A percentile compares a stretch with the other conserved stretches of the same genome.
Evolutionary conservation across 345 rosid species (phyloP).

Genomic region (Ceriops zippeliana): DNA sequence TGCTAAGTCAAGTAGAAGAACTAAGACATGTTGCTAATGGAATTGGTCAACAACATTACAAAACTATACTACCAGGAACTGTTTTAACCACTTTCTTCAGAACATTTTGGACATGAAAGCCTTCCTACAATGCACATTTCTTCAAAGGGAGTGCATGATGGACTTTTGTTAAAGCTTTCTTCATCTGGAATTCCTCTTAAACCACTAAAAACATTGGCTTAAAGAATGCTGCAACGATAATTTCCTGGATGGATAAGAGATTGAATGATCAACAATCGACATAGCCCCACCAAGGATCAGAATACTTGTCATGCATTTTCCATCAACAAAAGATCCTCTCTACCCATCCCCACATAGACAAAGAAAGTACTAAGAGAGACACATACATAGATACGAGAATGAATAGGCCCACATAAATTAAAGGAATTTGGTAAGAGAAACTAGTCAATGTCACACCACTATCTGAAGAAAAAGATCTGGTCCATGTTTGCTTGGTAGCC

Average conservation of each 20-base stretch:
- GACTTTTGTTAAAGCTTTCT: background rate
- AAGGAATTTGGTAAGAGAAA: background rate
- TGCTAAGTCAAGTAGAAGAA: background rate
- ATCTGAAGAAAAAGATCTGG: conserved; percentile 61
- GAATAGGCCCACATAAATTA: background rate
- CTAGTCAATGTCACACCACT: conserved; percentile 43
- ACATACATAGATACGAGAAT: background rate
- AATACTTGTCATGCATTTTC: background rate
- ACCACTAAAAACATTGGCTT: background rate
- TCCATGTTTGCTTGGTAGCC: conserved; percentile 41
- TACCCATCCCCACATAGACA: background rate
- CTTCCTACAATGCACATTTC: background rate
- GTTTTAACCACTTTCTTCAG: too few relatives aligned
- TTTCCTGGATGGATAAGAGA: background rate
- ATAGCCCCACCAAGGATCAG: background rate
- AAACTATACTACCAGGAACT: too few relatives aligned
- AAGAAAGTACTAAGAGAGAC: background rate
- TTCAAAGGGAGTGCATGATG: too few relatives aligned
- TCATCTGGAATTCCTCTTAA: background rate
- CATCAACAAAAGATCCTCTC: background rate
- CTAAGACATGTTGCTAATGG: too few relatives aligned
- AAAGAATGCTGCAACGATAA: background rate
- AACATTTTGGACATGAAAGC: background rate
- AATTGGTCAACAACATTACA: too few relatives aligned
- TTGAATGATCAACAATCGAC: background rate